These are phyloP conservation scores for Colletotrichum sp. DNA, from an alignment of 2,329 filamentous ascomycete genomes.

Conservation along the genomic window DNA sequence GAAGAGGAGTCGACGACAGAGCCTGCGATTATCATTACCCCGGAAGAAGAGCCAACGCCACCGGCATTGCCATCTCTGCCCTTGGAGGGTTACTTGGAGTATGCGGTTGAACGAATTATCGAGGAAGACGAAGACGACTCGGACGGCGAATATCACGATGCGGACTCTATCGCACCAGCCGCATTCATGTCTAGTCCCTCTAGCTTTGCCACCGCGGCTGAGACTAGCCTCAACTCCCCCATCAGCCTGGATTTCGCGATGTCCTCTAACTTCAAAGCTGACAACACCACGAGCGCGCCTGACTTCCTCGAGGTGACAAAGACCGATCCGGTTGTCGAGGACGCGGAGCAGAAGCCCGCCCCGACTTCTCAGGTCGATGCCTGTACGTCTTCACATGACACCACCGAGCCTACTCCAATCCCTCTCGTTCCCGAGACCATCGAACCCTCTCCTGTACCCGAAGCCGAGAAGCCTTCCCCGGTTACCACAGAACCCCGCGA, in stretches of 20 bases:
- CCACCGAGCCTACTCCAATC: not conserved
- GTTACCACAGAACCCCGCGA: not conserved
- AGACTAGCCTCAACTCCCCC: slow-evolving; percentile 9
- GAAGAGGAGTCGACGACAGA: not conserved
- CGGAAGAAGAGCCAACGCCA: not conserved
- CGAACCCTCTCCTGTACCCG: not conserved
- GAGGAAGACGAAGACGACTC: slow-evolving; percentile 16
- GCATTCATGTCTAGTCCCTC: slow-evolving; percentile 5
- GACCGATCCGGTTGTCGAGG: not conserved
- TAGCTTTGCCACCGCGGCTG: slow-evolving; percentile 13
- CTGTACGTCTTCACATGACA: slow-evolving; percentile 17
- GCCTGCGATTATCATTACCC: not conserved
- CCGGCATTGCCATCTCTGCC: not conserved
- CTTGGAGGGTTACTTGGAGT: slow-evolving; percentile 13
- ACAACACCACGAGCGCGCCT: not conserved
- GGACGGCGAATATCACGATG: slow-evolving; percentile 12
- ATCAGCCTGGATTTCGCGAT: not conserved
- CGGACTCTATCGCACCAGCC: not conserved
- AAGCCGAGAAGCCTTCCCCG: not conserved
- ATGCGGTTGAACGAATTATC: slow-evolving; percentile 5
- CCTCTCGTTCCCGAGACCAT: not conserved
- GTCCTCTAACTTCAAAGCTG: not conserved
- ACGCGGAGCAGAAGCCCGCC: not conserved
- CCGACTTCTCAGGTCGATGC: not conserved
- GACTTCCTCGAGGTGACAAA: not conserved